Percentiles rank a stretch among this genome's conserved stretches.
phyloP scores from a whole-genome alignment of 805 yeast genomes.

The Metschnikowia noctiluminum region DNA sequence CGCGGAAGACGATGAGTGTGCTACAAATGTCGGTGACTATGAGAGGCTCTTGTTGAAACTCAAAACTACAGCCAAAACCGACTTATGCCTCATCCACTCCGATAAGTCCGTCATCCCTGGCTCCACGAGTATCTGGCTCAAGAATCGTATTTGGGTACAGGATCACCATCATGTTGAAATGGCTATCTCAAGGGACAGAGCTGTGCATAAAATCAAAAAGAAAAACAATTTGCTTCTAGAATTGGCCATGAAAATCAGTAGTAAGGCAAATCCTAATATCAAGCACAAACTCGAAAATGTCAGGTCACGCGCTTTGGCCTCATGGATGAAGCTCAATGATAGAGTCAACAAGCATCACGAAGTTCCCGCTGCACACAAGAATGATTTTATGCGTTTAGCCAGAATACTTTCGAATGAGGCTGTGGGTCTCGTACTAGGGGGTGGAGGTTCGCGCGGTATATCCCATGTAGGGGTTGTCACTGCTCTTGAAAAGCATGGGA shows the following conservation, averaged over 20 bases:
- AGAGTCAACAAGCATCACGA: conserved; percentile 20
- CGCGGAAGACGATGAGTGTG: conserved; percentile 55
- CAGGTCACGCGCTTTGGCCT: conserved; percentile 26
- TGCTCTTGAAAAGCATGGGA: conserved; percentile 87
- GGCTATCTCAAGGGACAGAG: conserved; percentile 30
- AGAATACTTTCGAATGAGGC: conserved; percentile 89
- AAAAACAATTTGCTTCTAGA: conserved; percentile 29
- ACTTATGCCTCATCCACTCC: conserved; percentile 78
- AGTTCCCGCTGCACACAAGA: conserved; percentile 26
- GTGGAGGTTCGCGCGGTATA: conserved; percentile 96
- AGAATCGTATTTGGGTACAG: conserved; percentile 84
- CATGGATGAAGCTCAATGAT: conserved; percentile 25
- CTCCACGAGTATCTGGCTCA: conserved; percentile 78
- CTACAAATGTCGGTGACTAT: conserved; percentile 77
- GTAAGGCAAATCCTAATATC: conserved; percentile 33
- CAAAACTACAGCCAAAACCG: conserved; percentile 84
- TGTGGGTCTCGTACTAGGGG: conserved; percentile 91
- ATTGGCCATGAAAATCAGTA: conserved; percentile 33
- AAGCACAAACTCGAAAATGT: conserved; percentile 32
- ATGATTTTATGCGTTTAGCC: conserved; percentile 87
- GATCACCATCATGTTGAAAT: conserved; percentile 91
- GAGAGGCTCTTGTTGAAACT: conserved; percentile 72
- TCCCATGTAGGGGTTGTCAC: conserved; percentile 89
- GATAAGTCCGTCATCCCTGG: conserved; percentile 84
- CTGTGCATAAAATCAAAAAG: conserved; percentile 17